Evolutionary conservation across 2,329 filamentous ascomycete species (phyloP), one percentile per base, ranked within the genome.

Genomic region (Fonsecaea pedrosoi): DNA sequence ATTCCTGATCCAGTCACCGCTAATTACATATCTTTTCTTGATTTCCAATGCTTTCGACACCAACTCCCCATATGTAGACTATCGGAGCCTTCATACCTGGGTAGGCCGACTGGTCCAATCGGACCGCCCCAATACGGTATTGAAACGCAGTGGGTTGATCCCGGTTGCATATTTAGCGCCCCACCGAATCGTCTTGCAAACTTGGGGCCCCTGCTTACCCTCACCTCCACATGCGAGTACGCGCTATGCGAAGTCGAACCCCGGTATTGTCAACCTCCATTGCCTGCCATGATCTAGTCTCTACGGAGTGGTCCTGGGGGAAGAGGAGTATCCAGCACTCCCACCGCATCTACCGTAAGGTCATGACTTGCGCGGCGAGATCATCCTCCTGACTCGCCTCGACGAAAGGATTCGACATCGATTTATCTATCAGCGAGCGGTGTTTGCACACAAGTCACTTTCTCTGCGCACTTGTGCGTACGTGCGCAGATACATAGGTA

Each of bases 171-270:
- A 55, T 9, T 42, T 25, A 57, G 55, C 34, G 21, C 34, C 34
- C 54, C 9, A n/a, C 34, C 7, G 18, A 35, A 21, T 32, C 30
- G 13, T 25, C 12, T 35, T 25, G 2, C 25, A 30, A 54, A 13
- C 30, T 21, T 35, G 1, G 30, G n/a, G 8, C 6, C 53, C 35
- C 30, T 15, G 37, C 62, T 50, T 25, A 65, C 62, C 54, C 53
- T 65, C 62, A 34, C 56, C 40, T 18, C 62, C 62, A 50, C 60
- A 60, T 34, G 56, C 55, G 30, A 60, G 60, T 12, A 65, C 62
- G 37, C 62, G 38, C 56, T 65, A 60, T 25, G 59, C 18, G 40
- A 60, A 60, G 34, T 65, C 62, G 25, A 8, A 60, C 56, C 15
- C 62, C 56, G 5, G 25, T 25, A 25, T 25, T 54, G 32, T 40